Evolutionary conservation across 371 early-diverging fungal genomes (phyloP).

Genomic region (Lichtheimia ramosa): DNA sequence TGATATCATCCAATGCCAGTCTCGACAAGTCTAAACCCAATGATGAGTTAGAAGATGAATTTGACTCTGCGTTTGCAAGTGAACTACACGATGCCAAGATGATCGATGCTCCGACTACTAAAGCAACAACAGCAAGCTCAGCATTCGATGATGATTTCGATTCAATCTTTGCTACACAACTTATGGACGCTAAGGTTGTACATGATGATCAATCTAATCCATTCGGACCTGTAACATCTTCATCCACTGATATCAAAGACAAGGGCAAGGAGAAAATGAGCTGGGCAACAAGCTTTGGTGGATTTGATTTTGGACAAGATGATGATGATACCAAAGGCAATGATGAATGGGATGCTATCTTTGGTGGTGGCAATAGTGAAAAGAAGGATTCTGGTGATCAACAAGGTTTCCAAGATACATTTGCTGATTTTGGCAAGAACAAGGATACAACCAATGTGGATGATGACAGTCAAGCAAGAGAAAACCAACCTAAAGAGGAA

Average conservation of each 20-base stretch:
- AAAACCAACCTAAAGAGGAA: too few relatives aligned
- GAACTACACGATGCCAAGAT: conserved; percentile 35
- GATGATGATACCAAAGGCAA: conserved; percentile 3
- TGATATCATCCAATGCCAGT: conserved; percentile 7
- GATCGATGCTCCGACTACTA: conserved; percentile 1
- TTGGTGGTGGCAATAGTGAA: conserved; percentile 22
- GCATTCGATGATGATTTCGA: conserved; percentile 13
- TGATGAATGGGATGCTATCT: conserved; percentile 50
- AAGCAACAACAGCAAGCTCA: neutral
- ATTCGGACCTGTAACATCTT: neutral
- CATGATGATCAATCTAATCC: neutral
- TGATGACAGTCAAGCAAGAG: too few relatives aligned
- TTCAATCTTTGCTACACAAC: conserved; percentile 20
- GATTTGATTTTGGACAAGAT: conserved; percentile 24
- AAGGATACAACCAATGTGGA: too few relatives aligned
- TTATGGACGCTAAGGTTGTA: conserved; percentile 3
- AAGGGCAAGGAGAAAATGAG: conserved; percentile 5
- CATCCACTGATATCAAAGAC: neutral
- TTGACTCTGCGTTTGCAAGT: conserved; percentile 32
- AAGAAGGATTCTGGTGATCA: neutral
- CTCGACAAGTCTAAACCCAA: neutral
- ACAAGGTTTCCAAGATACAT: conserved; percentile 1
- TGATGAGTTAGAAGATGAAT: conserved; percentile 7
- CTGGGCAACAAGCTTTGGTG: conserved; percentile 39
- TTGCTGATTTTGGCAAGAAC: neutral